Conservation (phyloP, 2,329 filamentous ascomycete genomes). For the Aspergillus sp. region DNA sequence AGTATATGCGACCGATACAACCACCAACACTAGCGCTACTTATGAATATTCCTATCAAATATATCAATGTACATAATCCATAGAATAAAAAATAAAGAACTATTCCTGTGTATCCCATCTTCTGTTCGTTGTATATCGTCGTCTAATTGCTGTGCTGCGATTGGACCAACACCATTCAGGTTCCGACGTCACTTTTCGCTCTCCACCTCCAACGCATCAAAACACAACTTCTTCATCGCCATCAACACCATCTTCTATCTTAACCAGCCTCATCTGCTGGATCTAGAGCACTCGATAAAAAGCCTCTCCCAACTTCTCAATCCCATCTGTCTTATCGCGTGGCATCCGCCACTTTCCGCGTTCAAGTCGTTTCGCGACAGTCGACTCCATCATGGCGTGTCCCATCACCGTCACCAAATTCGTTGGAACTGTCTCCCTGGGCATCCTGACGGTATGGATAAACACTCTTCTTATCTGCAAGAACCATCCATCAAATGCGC, state of each 20-base stretch:
- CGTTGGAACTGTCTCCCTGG: conserved; percentile 83
- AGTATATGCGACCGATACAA: background rate
- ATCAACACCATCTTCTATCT: too few relatives aligned
- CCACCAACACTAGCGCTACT: too few relatives aligned
- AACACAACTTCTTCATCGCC: too few relatives aligned
- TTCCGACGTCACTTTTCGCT: too few relatives aligned
- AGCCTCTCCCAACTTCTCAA: background rate
- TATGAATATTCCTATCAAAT: background rate
- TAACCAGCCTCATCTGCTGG: too few relatives aligned
- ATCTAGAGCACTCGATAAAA: background rate
- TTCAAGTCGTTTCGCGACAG: background rate
- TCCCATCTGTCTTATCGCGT: background rate
- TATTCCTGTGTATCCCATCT: too few relatives aligned
- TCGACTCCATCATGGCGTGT: conserved; percentile 54
- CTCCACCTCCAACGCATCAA: too few relatives aligned
- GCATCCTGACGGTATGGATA: conserved; percentile 73
- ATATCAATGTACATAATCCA: background rate
- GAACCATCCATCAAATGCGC: background rate
- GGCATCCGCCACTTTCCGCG: background rate
- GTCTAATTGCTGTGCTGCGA: too few relatives aligned
- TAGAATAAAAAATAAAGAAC: background rate
- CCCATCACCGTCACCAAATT: conserved; percentile 82
- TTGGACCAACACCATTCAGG: too few relatives aligned
- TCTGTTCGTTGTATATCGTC: too few relatives aligned
- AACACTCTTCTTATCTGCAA: background rate